phyloP scores from a whole-genome alignment of 352 stramenopile species.

The Poterioochromonas sp. region DNA sequence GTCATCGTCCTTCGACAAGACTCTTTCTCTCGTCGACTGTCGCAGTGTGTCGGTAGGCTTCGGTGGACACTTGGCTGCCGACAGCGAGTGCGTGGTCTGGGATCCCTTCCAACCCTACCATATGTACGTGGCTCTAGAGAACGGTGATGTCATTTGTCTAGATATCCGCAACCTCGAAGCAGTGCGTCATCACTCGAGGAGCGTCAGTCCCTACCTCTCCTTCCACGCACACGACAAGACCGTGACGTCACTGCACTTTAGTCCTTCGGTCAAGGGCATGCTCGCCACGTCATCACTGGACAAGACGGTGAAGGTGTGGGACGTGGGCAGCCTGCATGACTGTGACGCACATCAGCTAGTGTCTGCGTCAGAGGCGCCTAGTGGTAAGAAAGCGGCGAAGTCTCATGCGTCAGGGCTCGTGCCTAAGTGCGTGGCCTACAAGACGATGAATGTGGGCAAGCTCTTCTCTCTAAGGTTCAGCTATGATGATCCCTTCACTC shows the following conservation, averaged over 20 bases:
- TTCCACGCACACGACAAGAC: conserved; percentile 45
- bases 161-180: conserved; percentile 85
- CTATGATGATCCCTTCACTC: conserved; percentile 69
- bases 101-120: conserved; percentile 77
- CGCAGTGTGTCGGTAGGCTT: conserved; percentile 62
- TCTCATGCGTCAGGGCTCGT: too few species aligned
- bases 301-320: conserved; percentile 96
- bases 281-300: conserved; percentile 89
- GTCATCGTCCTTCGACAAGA: conserved; percentile 85
- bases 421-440: conserved; percentile 68
- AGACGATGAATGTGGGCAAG: conserved; percentile 80
- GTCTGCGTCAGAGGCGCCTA: too few species aligned
- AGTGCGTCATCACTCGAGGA: conserved; percentile 60
- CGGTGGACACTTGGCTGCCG: conserved; percentile 50
- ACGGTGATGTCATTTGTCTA: conserved; percentile 82
- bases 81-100: conserved; percentile 84
- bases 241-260: conserved; percentile 72
- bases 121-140: conserved; percentile 83
- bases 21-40: conserved; percentile 83
- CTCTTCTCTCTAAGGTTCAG: conserved; percentile 79
- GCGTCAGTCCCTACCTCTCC: conserved; percentile 58
- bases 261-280: conserved; percentile 72
- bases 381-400: conserved; percentile 51
- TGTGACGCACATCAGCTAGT: conserved; percentile 53
- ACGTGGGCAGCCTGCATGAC: conserved; percentile 60